These are phyloP conservation scores for Clohesyomyces aquaticus DNA, from an alignment of 495 filamentous ascomycete species.

Conservation along the genomic window DNA sequence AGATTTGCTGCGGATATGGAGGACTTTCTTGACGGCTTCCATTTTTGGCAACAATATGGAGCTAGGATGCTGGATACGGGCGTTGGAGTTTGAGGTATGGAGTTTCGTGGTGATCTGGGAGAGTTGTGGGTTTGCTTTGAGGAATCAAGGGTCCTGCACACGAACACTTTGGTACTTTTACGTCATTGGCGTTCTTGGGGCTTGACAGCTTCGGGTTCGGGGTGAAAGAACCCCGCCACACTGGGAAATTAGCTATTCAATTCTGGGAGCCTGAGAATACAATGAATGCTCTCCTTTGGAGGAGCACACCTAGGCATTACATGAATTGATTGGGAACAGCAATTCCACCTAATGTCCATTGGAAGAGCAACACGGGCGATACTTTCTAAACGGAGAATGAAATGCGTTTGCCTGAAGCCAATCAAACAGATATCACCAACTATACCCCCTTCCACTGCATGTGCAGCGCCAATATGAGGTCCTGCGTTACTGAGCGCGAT, in stretches of 20 bases:
- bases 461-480: too few relatives aligned
- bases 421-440: too few relatives aligned
- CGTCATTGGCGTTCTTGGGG: not conserved
- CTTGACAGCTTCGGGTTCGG: not conserved
- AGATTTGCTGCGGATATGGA: constrained; percentile 34
- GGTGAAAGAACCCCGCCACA: not conserved
- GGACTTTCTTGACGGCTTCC: constrained; percentile 25
- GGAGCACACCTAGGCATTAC: too few relatives aligned
- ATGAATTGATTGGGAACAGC: too few relatives aligned
- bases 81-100: not conserved
- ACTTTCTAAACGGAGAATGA: not conserved
- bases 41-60: too few relatives aligned
- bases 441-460: too few relatives aligned
- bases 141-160: not conserved
- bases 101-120: not conserved
- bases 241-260: not conserved
- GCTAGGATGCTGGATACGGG: too few relatives aligned
- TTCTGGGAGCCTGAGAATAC: too few relatives aligned
- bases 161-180: not conserved
- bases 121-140: not conserved
- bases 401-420: not conserved
- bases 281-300: too few relatives aligned
- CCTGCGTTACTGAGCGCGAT: too few relatives aligned
- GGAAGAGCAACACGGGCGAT: too few relatives aligned
- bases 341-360: not conserved